phyloP scores from a whole-genome alignment of 2,329 filamentous ascomycete species.

The Chrysoporthe cubensis region DNA sequence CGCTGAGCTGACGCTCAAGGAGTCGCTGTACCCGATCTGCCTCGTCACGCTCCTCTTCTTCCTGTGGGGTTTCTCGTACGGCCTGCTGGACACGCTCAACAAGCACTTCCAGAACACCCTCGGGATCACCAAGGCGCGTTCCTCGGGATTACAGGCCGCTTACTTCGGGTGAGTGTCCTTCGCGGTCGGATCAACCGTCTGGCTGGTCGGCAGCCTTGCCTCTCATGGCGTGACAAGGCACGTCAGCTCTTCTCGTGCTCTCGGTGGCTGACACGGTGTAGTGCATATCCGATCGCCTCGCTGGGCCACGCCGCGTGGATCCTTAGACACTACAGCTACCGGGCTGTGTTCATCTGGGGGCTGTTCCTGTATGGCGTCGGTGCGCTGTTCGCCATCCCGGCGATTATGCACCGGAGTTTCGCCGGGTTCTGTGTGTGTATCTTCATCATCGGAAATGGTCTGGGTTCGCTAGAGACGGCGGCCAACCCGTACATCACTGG shows the following conservation, averaged over 20 bases:
- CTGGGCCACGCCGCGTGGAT: constrained; percentile 69
- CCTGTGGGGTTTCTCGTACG: constrained; percentile 64
- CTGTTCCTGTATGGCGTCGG: constrained; percentile 68
- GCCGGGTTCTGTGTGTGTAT: constrained; percentile 73
- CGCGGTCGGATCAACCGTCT: neutral
- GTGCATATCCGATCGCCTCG: constrained; percentile 72
- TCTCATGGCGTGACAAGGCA: no score
- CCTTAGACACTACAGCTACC: constrained; percentile 65
- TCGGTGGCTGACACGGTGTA: constrained; percentile 32
- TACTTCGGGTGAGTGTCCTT: constrained; percentile 60
- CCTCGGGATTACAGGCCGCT: constrained; percentile 64
- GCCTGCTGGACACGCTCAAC: constrained; percentile 57
- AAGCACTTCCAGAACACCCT: constrained; percentile 63
- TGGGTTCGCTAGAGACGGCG: constrained; percentile 76
- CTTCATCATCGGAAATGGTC: constrained; percentile 75
- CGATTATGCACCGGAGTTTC: constrained; percentile 67
- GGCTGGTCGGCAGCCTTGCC: no score
- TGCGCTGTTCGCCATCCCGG: constrained; percentile 59
- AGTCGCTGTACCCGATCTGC: constrained; percentile 68
- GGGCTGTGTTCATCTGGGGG: constrained; percentile 69
- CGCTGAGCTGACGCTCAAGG: constrained; percentile 63
- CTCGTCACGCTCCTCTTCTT: constrained; percentile 70
- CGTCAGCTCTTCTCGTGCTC: neutral
- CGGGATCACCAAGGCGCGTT: constrained; percentile 57
- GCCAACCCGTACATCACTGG: constrained; percentile 76